Conservation (phyloP, 2,329 filamentous ascomycete species). For the Colletotrichum viniferum region DNA sequence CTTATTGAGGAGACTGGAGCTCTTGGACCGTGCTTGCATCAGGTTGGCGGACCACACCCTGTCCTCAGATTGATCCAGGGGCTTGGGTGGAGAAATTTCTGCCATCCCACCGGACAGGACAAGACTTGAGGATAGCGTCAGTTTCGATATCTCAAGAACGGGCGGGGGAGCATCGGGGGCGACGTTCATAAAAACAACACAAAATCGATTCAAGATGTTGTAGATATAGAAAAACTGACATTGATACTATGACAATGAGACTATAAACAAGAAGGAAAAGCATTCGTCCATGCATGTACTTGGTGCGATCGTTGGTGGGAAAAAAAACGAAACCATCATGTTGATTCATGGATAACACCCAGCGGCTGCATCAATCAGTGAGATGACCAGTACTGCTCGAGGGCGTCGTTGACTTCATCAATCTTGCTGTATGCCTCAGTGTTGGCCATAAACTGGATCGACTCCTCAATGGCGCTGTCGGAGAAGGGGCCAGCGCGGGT, state of each 20-base stretch:
- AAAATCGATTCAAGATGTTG: not conserved
- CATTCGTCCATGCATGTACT: not conserved
- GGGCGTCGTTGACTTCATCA: not conserved
- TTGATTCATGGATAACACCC: accelerated
- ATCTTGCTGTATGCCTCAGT: not conserved
- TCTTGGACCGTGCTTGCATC: not conserved
- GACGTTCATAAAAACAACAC: accelerated
- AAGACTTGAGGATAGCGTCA: not conserved
- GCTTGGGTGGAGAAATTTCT: not conserved
- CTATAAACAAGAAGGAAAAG: not conserved
- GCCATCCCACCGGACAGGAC: not conserved
- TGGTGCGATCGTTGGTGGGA: not conserved
- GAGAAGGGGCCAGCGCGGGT: not conserved
- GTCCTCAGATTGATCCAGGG: not conserved
- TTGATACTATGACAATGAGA: not conserved
- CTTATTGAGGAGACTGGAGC: constrained; percentile 4
- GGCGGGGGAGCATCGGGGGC: not conserved
- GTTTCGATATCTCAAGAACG: not conserved
- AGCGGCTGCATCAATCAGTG: not conserved
- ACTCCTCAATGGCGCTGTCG: not conserved
- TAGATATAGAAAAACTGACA: not conserved
- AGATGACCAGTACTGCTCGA: not conserved
- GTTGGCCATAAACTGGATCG: not conserved
- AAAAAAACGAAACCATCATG: not conserved
- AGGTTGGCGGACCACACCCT: not conserved